Evolutionary conservation across 495 filamentous ascomycete species (phyloP), one percentile per base, ranked within the genome.

Genomic region (Letharia lupina): DNA sequence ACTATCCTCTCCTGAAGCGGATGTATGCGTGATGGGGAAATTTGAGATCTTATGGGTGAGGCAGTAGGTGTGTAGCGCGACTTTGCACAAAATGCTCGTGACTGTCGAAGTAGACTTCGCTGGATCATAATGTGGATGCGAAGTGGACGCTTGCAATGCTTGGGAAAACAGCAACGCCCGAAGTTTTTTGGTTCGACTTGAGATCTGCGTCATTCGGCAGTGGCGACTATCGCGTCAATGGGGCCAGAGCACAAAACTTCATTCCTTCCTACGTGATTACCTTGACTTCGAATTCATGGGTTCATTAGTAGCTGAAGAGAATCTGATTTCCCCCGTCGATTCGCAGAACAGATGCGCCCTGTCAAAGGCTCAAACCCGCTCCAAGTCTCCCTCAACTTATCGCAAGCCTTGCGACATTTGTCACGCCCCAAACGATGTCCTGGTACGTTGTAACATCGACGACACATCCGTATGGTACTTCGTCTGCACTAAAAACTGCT

Each of bases 401-500:
- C 64, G 66, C 45, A 72, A 72, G 60, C 40, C 61, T 20, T 72
- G 70, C 60, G 41, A 65, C 40, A 35, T 72, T 3, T 72, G 70
- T 40, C 62, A 63, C 31, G 45, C 52, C 12, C 60, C 52, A 23
- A 50, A 45, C n/a, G 68, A 70, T 57, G 66, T 70, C 39, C 57
- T 72, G 20, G 66, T 72, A 33, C 68, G 68, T 50, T 70, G 70
- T 61, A 54, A 54, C 20, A 69, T 67, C 45, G 66, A 72, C 31
- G 28, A 63, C 3, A 67, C 68, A 35, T 10, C 20, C 28, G 42
- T 31, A 40, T 72, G 68, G 70, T 61, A 72, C 61, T 70, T 70
- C 48, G 68, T 72, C n/a, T 72, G 70, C 54, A 58, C 70, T 1
- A 60, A 61, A n/a, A 56, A 47, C 15, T 72, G 70, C 62, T 70